Percentiles rank a stretch among this genome's conserved stretches.
Conservation (phyloP, 2,329 filamentous ascomycete genomes). For the Fusarium sterilihyphosum region DNA sequence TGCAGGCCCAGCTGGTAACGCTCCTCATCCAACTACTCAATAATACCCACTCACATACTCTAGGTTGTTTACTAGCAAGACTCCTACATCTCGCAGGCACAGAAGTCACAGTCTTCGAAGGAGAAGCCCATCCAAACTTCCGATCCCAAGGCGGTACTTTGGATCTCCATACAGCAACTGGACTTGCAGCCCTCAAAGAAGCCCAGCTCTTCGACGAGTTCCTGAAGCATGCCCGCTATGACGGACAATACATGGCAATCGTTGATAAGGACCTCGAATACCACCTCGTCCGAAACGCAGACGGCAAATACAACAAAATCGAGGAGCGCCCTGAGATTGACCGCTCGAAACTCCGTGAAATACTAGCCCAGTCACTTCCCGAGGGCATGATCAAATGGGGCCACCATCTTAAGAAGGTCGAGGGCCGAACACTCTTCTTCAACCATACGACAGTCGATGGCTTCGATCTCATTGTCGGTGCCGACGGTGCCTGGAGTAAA, state of each 20-base stretch:
- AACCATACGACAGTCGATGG: constrained; percentile 46
- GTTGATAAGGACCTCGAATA: constrained; percentile 54
- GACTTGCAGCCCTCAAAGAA: constrained; percentile 61
- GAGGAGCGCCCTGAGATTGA: constrained; percentile 64
- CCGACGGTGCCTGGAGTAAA: constrained; percentile 53
- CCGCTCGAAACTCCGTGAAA: constrained; percentile 54
- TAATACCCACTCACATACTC: constrained; percentile 1
- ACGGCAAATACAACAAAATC: constrained; percentile 33
- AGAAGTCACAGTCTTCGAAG: constrained; percentile 61
- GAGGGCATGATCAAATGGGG: constrained; percentile 58
- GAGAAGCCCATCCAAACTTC: constrained; percentile 55
- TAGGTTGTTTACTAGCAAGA: constrained; percentile 52
- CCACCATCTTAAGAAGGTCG: constrained; percentile 53
- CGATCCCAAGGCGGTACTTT: constrained; percentile 63
- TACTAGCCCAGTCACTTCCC: constrained; percentile 58
- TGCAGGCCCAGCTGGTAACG: constrained; percentile 43
- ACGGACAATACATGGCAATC: constrained; percentile 61
- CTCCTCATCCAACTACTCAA: background rate
- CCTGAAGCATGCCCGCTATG: constrained; percentile 59
- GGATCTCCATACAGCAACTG: constrained; percentile 62
- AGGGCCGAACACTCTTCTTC: constrained; percentile 51
- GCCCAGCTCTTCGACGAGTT: constrained; percentile 62
- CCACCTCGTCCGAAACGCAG: constrained; percentile 44
- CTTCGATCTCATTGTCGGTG: constrained; percentile 53
- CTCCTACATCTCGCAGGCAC: constrained; percentile 60